Evolutionary conservation across 2,329 filamentous ascomycete species (phyloP).

Genomic region (Neofusicoccum cordaticola): DNA sequence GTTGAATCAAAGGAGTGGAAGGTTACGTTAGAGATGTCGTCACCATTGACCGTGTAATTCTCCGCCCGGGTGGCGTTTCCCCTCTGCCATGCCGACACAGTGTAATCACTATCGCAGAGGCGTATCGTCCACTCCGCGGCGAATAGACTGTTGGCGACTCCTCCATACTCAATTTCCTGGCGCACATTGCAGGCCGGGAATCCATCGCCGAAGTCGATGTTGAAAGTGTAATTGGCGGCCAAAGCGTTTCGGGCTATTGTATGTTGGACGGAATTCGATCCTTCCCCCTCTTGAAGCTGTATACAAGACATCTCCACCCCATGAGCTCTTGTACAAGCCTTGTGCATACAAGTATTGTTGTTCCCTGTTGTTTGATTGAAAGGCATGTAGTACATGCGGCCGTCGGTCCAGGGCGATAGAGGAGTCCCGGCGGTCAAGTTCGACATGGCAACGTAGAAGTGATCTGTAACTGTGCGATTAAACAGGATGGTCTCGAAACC

Average conservation of each 20-base stretch:
- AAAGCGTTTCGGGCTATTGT: neutral
- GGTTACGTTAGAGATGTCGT: neutral
- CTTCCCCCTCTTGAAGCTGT: conserved; percentile 20
- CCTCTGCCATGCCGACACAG: neutral
- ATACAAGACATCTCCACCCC: conserved; percentile 36
- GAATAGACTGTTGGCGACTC: neutral
- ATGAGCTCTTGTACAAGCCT: conserved; percentile 33
- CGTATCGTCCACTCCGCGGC: neutral
- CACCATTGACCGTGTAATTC: neutral
- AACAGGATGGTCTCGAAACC: neutral
- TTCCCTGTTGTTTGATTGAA: conserved; percentile 26
- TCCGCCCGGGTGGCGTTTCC: neutral
- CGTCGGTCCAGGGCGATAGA: conserved; percentile 52
- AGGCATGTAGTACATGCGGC: conserved; percentile 48
- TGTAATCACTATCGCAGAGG: neutral
- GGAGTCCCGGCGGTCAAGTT: conserved; percentile 46
- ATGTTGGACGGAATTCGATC: neutral
- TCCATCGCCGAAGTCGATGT: neutral
- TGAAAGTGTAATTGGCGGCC: neutral
- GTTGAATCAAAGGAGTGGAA: conserved; percentile 17
- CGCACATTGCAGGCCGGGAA: neutral
- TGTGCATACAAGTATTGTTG: conserved; percentile 16
- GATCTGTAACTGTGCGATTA: conserved; percentile 25
- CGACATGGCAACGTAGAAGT: conserved; percentile 44
- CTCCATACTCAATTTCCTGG: neutral